Conservation (phyloP, 257 asterid genomes). For the Phtheirospermum japonicum region DNA sequence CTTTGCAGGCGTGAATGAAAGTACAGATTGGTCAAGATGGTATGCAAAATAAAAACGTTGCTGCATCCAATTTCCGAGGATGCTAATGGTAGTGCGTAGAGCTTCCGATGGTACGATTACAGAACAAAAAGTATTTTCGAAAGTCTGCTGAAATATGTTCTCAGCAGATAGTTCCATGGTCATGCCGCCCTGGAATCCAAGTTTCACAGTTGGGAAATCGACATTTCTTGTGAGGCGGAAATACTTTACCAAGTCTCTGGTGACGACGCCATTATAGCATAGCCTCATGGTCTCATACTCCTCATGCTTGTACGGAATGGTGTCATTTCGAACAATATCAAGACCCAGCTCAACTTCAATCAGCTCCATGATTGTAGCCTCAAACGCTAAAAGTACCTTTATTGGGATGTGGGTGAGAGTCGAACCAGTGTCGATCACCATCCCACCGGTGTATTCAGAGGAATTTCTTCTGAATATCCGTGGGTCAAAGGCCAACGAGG, state of each 20-base stretch:
- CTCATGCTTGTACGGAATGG: no score
- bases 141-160: neutral
- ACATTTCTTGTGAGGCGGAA: no score
- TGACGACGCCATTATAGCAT: conserved; percentile 5
- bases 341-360: neutral
- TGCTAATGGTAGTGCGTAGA: neutral
- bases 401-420: neutral
- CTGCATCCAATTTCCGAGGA: neutral
- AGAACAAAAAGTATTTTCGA: neutral
- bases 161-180: neutral
- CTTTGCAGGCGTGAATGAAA: neutral
- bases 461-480: neutral
- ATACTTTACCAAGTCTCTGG: neutral
- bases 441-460: neutral
- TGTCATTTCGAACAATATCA: no score
- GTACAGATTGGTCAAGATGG: no score
- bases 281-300: no score
- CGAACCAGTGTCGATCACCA: neutral
- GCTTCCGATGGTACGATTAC: neutral
- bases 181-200: neutral
- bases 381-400: neutral
- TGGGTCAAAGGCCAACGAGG: neutral
- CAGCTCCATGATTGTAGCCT: neutral
- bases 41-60: neutral
- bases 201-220: conserved; percentile 4